These are phyloP conservation scores for Fomitiporia mediterranea DNA, from an alignment of 1,284 basidiomycete genomes.

Conservation along the genomic window DNA sequence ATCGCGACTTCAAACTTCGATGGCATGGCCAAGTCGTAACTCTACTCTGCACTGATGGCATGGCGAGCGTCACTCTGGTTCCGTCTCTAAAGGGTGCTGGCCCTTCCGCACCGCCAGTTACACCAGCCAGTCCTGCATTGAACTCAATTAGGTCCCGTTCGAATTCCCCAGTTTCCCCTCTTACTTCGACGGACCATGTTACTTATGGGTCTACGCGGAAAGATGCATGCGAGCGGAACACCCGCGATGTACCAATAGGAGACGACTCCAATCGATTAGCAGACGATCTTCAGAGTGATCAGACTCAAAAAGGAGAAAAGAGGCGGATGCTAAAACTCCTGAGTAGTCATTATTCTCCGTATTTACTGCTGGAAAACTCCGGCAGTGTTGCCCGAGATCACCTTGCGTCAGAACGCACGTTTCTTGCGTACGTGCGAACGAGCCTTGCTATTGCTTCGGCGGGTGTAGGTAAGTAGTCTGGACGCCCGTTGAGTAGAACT, in stretches of 20 bases:
- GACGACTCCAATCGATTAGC: not conserved
- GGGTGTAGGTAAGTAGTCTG: slow-evolving; percentile 47
- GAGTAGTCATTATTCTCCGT: not conserved
- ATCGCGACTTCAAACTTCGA: too few relatives aligned
- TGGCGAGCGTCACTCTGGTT: too few relatives aligned
- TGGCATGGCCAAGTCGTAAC: too few relatives aligned
- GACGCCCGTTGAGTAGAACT: not conserved
- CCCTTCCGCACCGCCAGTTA: not conserved
- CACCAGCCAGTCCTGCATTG: not conserved
- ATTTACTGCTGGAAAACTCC: slow-evolving; percentile 46
- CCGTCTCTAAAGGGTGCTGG: not conserved
- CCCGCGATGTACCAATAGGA: too few relatives aligned
- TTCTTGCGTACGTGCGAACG: slow-evolving; percentile 55
- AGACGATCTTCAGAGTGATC: not conserved
- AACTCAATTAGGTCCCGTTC: not conserved
- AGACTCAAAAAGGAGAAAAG: not conserved
- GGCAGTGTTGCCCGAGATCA: slow-evolving; percentile 60
- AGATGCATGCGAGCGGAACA: too few relatives aligned
- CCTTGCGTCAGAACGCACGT: slow-evolving; percentile 54
- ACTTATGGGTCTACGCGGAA: not conserved
- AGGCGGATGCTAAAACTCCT: not conserved
- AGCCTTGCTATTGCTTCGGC: slow-evolving; percentile 52
- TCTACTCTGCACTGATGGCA: too few relatives aligned
- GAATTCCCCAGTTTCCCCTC: not conserved
- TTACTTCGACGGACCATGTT: not conserved